A percentile compares a stretch with the other conserved stretches of the same genome.
Conservation (phyloP, 768 basidiomycete genomes). For the Trametes punicea region DNA sequence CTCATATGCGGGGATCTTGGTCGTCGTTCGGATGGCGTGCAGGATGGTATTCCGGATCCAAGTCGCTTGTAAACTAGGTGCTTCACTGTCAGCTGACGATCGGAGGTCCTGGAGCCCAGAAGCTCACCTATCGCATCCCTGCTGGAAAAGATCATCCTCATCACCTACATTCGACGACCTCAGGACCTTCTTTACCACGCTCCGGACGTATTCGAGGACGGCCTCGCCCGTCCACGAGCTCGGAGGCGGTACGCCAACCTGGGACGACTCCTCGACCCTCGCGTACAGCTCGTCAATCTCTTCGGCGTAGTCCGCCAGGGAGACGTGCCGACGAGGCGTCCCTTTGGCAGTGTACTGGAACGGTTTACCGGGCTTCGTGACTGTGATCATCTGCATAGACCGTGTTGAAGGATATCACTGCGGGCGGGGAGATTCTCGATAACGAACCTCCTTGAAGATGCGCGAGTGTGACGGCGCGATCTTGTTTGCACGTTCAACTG, state of each 20-base stretch:
- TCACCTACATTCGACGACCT: conserved; percentile 28
- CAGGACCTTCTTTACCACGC: conserved; percentile 35
- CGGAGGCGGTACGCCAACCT: conserved; percentile 31
- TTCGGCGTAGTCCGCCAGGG: conserved; percentile 31
- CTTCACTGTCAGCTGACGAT: neutral
- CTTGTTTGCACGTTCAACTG: conserved; percentile 25
- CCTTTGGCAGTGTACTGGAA: conserved; percentile 32
- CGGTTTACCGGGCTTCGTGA: conserved; percentile 28
- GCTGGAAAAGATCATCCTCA: conserved; percentile 38
- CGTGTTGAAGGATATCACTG: neutral
- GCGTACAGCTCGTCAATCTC: conserved; percentile 41
- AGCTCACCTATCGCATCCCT: conserved; percentile 44
- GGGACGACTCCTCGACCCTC: conserved; percentile 32
- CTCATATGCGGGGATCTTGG: conserved; percentile 7
- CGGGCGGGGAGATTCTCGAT: neutral
- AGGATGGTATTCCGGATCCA: conserved; percentile 34
- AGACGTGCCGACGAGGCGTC: conserved; percentile 26
- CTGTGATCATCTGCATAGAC: conserved; percentile 31
- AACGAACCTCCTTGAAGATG: conserved; percentile 33
- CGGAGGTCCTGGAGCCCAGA: neutral
- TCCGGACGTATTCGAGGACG: conserved; percentile 30
- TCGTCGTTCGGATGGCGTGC: conserved; percentile 27
- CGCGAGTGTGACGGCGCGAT: conserved; percentile 29
- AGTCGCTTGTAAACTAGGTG: conserved; percentile 30
- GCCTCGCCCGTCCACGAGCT: conserved; percentile 24